These are phyloP conservation scores for Yamadazyma atmosphaerica DNA, from an alignment of 1,139 yeast species.

Conservation along the genomic window DNA sequence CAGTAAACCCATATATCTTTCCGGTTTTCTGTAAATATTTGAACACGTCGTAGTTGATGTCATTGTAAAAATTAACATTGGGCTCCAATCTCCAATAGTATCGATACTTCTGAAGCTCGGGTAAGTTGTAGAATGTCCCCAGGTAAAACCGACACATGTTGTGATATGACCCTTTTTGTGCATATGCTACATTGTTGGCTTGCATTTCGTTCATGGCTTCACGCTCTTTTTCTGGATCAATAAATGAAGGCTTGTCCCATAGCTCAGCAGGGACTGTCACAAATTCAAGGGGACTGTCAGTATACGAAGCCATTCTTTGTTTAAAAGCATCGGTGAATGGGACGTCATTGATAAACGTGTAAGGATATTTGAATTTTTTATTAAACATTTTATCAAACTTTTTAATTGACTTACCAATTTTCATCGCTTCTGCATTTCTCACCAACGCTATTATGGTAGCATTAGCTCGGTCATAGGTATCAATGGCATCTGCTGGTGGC, in stretches of 20 bases:
- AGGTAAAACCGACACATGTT: conserved; percentile 70
- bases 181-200: conserved; percentile 59
- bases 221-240: conserved; percentile 46
- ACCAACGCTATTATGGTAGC: conserved; percentile 78
- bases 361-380: conserved; percentile 70
- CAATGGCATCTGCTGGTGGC: conserved; percentile 22
- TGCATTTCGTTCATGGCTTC: conserved; percentile 40
- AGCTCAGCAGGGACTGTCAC: conserved; percentile 53
- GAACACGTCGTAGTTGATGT: conserved; percentile 73
- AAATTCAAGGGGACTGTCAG: conserved; percentile 57
- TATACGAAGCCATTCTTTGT: conserved; percentile 32
- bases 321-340: conserved; percentile 63
- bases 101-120: conserved; percentile 47
- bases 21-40: conserved; percentile 65
- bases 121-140: conserved; percentile 61
- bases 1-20: conserved; percentile 69
- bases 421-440: conserved; percentile 57
- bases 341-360: conserved; percentile 74
- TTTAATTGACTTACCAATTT: conserved; percentile 51
- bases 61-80: conserved; percentile 63
- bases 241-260: conserved; percentile 67
- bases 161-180: conserved; percentile 63
- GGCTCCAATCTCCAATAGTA: conserved; percentile 88
- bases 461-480: conserved; percentile 50
- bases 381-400: conserved; percentile 68